Evolutionary conservation across 1,284 basidiomycete species (phyloP).

Genomic region (Cutaneotrichosporon sp.): DNA sequence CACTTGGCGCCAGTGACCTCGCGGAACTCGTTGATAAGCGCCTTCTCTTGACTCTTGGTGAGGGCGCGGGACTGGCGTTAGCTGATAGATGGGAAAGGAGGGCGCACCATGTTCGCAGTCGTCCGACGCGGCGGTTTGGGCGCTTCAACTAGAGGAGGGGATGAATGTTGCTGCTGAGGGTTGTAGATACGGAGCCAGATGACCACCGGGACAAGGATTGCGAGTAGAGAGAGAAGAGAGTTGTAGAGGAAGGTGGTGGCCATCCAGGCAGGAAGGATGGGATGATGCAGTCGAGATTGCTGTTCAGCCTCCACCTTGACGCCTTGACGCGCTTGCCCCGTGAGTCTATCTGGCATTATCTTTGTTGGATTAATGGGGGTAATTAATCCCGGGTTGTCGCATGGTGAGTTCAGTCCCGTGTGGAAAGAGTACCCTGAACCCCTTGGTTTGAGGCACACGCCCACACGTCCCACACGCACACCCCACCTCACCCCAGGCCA

Average conservation of each 20-base stretch:
- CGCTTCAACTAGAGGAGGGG: background rate
- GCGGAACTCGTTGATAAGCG: conserved; percentile 38
- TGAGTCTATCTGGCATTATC: too few species aligned
- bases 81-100: background rate
- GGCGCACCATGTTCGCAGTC: conserved; percentile 10
- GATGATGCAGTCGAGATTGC: background rate
- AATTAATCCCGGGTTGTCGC: background rate
- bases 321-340: background rate
- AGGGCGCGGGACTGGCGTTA: conserved; percentile 24
- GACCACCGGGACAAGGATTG: conserved; percentile 6
- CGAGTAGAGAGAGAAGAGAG: background rate
- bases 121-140: background rate
- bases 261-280: background rate
- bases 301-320: conserved; percentile 5
- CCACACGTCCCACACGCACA: background rate
- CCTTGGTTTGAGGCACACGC: background rate
- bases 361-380: background rate
- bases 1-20: conserved; percentile 48
- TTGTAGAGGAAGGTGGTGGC: background rate
- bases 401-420: background rate
- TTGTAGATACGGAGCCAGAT: conserved; percentile 3
- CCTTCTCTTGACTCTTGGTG: conserved; percentile 27
- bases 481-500: too few species aligned
- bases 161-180: background rate
- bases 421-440: background rate